These are phyloP conservation scores for Paralagenidium karlingii DNA, from an alignment of 352 stramenopile genomes.

Conservation along the genomic window DNA sequence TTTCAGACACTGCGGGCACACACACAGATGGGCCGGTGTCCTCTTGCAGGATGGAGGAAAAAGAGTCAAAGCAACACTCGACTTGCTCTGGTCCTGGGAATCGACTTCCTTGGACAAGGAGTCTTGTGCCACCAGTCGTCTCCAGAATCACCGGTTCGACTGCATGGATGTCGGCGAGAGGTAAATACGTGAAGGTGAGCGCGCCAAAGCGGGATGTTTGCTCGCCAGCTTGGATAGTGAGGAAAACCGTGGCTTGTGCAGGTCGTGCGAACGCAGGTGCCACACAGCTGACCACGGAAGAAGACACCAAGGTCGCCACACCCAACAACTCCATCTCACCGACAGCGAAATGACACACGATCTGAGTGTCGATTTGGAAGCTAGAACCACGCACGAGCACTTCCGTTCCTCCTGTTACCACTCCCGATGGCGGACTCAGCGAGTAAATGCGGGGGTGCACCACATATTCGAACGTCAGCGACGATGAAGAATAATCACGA, in stretches of 20 bases:
- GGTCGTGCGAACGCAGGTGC: no score
- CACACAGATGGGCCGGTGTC: no score
- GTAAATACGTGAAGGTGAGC: conserved; percentile 19
- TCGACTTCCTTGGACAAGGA: conserved; percentile 27
- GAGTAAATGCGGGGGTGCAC: conserved; percentile 27
- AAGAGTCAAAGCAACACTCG: conserved; percentile 47
- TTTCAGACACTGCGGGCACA: no score
- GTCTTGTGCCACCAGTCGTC: conserved; percentile 9
- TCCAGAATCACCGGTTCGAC: conserved; percentile 33
- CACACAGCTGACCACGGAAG: no score
- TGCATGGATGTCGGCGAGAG: conserved; percentile 13
- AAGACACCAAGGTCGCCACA: conserved; percentile 9
- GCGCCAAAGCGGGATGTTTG: conserved; percentile 6
- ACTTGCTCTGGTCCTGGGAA: conserved; percentile 23
- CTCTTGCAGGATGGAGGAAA: no score
- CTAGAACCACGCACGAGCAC: conserved; percentile 18
- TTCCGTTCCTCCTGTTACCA: conserved; percentile 13
- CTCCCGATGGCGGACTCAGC: conserved; percentile 19
- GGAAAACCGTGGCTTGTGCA: no score
- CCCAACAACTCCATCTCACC: background rate
- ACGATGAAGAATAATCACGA: conserved; percentile 25
- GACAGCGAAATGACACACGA: conserved; percentile 17
- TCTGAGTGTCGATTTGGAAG: conserved; percentile 10
- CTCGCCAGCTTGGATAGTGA: no score
- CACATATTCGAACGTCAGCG: conserved; percentile 30